Base-by-base conservation (phyloP, 495 filamentous ascomycete genomes). In the Friedmanniomyces simplex region DNA sequence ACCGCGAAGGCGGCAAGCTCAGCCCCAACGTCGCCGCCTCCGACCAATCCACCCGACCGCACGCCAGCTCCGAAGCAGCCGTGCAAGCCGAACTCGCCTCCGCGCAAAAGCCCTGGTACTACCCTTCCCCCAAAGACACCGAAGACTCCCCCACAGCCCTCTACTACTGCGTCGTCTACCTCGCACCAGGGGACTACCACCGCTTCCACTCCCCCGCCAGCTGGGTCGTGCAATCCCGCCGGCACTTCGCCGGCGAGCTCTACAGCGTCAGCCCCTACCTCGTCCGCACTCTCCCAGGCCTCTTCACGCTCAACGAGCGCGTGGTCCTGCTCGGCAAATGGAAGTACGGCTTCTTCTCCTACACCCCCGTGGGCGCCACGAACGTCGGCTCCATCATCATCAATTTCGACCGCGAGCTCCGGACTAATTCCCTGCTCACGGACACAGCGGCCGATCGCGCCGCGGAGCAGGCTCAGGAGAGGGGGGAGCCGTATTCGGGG, bases 161-260 rank as follows among this genome's bases (percentile, higher is more conserved):
- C 25, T 95, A 89, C 76, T 99, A 96, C 69, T 82, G 84, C 46
- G 93, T 99, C 54, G 82, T 99, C 65, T 99, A 99, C 73, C 82
- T 99, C n/a, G 93, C 93, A 0, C 93, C 93, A 0, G 93, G 93
- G 25, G 93, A 99, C 72, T 99, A 99, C 74, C 93, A 99, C 73
- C 87, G 91, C 50, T 99, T 97, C 77, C 93, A 99, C 72, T 93
- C 87, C 2, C 93, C 93, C 0, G 82, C 87, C 2, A 84, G 85
- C 55, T 99, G 93, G 93, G 93, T 99, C 1, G 91, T 88, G 34
- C 86, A 95, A 70, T 81, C 79, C 63, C 82, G 93, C 12, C 83
- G 93, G 4, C 93, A 99, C 71, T 99, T 99, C 70, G 90, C 93
- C 10, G 93, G 93, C 25, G 93, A 99, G 71, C 76, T 99, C 18